These are phyloP conservation scores for Colletotrichum sp. DNA, from an alignment of 2,329 filamentous ascomycete species.

Conservation along the genomic window DNA sequence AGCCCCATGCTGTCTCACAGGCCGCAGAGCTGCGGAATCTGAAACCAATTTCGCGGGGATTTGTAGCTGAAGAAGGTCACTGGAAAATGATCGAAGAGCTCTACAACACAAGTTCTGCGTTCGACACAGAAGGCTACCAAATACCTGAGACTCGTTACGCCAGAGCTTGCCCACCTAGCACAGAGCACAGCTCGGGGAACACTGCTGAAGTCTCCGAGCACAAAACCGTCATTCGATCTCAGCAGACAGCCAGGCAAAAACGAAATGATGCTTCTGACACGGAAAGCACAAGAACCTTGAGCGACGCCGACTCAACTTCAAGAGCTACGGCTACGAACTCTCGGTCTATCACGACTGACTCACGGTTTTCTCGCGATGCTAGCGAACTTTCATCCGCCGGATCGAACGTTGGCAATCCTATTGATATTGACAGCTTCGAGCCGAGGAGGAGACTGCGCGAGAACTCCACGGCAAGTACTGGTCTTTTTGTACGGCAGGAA, in stretches of 20 bases:
- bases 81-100: neutral
- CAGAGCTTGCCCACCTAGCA: neutral
- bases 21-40: constrained; percentile 30
- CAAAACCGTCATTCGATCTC: neutral
- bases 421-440: neutral
- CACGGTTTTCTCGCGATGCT: neutral
- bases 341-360: neutral
- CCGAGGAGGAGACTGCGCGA: neutral
- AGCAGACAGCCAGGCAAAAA: neutral
- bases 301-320: neutral
- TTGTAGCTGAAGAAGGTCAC: neutral
- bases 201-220: neutral
- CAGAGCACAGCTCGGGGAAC: neutral
- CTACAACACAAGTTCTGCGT: neutral
- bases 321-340: neutral
- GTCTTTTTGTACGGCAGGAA: neutral
- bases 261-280: neutral
- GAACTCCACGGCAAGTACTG: neutral
- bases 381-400: neutral
- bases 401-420: neutral
- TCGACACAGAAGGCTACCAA: neutral
- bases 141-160: neutral
- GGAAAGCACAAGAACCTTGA: neutral
- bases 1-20: constrained; percentile 14
- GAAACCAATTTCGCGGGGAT: neutral